A percentile compares a stretch with the other conserved stretches of the same genome.
Evolutionary conservation across 805 yeast genomes (phyloP).

Genomic region (Ogataea paradorogensis): DNA sequence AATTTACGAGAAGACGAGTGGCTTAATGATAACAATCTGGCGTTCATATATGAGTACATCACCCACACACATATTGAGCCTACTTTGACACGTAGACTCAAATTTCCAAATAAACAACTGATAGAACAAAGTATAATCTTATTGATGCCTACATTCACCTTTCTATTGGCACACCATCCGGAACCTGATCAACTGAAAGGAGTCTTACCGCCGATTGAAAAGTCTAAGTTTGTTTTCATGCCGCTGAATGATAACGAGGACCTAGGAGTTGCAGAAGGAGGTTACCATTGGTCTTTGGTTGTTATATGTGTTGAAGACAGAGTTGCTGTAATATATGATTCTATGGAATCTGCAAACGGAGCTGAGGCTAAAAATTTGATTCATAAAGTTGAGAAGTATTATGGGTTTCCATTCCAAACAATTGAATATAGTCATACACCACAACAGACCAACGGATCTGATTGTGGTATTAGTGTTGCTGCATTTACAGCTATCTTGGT

Average conservation of each 20-base stretch:
- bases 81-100: conserved; percentile 26
- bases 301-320: conserved; percentile 48
- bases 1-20: conserved; percentile 64
- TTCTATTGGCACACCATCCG: conserved; percentile 52
- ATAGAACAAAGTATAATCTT: conserved; percentile 36
- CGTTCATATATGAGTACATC: conserved; percentile 59
- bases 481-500: conserved; percentile 37
- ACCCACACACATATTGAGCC: conserved; percentile 34
- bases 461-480: conserved; percentile 54
- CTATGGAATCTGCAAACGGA: conserved; percentile 46
- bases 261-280: conserved; percentile 57
- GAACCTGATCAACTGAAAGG: conserved; percentile 40
- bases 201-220: conserved; percentile 44
- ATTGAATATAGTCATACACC: conserved; percentile 37
- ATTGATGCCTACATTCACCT: conserved; percentile 62
- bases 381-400: conserved; percentile 29
- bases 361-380: conserved; percentile 34
- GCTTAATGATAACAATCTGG: conserved; percentile 69
- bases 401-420: conserved; percentile 23
- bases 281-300: conserved; percentile 75
- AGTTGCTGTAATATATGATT: conserved; percentile 56
- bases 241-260: conserved; percentile 70
- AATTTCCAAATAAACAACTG: conserved; percentile 21
- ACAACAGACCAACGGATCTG: conserved; percentile 64
- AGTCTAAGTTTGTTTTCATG: conserved; percentile 52